phyloP scores from a whole-genome alignment of 768 basidiomycete species.

The Tulasnella calospora region DNA sequence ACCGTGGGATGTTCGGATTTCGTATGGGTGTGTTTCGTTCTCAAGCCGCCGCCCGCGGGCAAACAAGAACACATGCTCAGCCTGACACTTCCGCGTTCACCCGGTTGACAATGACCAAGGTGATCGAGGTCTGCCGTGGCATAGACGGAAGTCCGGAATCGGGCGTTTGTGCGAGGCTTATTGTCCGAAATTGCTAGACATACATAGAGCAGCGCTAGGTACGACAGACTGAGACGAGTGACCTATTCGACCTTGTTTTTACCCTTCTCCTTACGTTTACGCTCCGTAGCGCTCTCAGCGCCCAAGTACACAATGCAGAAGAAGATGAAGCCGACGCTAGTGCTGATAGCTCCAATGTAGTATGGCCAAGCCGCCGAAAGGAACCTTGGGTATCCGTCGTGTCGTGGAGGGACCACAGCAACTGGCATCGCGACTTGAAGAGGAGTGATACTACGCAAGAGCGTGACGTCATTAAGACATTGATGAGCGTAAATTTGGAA shows the following conservation, averaged over 20 bases:
- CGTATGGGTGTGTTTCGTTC: neutral
- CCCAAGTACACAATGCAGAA: conserved; percentile 86
- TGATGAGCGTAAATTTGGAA: neutral
- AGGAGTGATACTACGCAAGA: conserved; percentile 57
- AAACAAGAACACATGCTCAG: neutral
- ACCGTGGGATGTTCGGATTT: conserved; percentile 8
- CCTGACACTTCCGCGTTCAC: neutral
- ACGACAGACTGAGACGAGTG: neutral
- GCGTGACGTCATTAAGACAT: neutral
- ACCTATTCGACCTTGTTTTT: conserved; percentile 37
- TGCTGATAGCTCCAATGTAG: conserved; percentile 86
- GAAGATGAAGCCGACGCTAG: conserved; percentile 74
- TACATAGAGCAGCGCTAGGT: neutral
- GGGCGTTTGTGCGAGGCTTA: neutral
- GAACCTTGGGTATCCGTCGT: conserved; percentile 95
- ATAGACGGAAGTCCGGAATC: neutral
- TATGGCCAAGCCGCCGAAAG: conserved; percentile 95
- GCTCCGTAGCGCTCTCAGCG: conserved; percentile 51
- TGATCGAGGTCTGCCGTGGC: neutral
- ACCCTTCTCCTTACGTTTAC: conserved; percentile 51
- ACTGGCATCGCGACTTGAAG: conserved; percentile 70
- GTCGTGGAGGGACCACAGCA: conserved; percentile 85
- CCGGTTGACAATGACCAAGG: neutral
- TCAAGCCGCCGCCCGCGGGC: conserved; percentile 6
- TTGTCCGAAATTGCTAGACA: neutral